Percentiles rank a stretch among this genome's conserved stretches.
These are phyloP conservation scores for Camelina hispida DNA, from an alignment of 345 rosid species.

Conservation along the genomic window DNA sequence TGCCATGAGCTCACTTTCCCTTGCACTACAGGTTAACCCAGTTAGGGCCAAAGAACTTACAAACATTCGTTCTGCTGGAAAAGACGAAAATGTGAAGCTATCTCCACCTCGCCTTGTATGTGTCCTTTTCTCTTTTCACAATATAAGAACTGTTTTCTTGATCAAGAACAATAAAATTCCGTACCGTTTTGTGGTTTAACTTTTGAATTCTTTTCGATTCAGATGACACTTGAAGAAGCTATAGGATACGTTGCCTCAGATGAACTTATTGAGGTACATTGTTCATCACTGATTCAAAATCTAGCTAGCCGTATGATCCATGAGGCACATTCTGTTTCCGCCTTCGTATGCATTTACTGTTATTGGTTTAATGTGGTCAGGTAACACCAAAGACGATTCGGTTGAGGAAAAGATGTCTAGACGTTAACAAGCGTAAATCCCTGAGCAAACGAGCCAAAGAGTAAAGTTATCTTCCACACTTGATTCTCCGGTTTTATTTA, in stretches of 20 bases:
- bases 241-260: conserved; percentile 95
- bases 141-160: conserved; percentile 17
- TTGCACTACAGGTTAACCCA: conserved; percentile 73
- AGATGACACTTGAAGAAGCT: conserved; percentile 98
- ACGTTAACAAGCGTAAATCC: conserved; percentile 89
- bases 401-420: conserved; percentile 82
- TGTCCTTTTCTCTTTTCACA: conserved; percentile 8
- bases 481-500: conserved; percentile 8
- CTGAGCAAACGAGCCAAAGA: conserved; percentile 82
- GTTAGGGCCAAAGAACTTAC: conserved; percentile 82
- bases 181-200: neutral
- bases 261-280: conserved; percentile 91
- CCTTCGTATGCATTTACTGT: neutral
- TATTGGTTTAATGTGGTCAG: conserved; percentile 47
- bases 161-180: neutral
- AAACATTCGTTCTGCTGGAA: conserved; percentile 79
- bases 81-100: conserved; percentile 89
- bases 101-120: conserved; percentile 93
- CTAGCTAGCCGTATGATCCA: neutral
- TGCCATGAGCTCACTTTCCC: conserved; percentile 35
- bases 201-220: conserved; percentile 35
- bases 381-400: conserved; percentile 93
- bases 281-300: neutral
- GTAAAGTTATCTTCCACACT: conserved; percentile 38
- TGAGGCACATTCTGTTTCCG: neutral